Evolutionary conservation across 768 basidiomycete genomes (phyloP).

Genomic region (Boletus tomentosulus): DNA sequence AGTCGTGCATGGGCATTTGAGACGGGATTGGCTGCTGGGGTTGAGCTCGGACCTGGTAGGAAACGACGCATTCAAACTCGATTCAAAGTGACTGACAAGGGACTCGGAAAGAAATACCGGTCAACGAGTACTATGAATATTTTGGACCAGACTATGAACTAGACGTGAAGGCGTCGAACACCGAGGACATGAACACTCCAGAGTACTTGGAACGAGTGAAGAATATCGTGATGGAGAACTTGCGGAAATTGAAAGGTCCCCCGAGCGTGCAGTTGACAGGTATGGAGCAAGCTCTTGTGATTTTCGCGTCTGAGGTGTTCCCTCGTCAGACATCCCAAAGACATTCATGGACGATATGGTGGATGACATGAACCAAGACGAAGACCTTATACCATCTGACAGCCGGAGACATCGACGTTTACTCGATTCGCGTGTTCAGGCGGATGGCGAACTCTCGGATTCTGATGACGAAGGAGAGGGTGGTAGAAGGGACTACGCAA

Average conservation of each 20-base stretch:
- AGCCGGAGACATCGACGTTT: conserved; percentile 70
- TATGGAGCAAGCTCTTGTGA: conserved; percentile 30
- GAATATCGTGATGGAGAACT: conserved; percentile 85
- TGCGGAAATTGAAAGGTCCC: conserved; percentile 80
- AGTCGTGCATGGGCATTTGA: conserved; percentile 97
- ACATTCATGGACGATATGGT: conserved; percentile 80
- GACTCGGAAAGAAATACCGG: conserved; percentile 77
- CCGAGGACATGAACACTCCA: conserved; percentile 90
- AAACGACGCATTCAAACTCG: neutral
- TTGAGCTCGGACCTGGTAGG: conserved; percentile 81
- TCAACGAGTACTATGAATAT: conserved; percentile 99
- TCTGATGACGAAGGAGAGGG: conserved; percentile 98
- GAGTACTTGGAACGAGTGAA: conserved; percentile 93
- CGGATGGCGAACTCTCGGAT: conserved; percentile 88
- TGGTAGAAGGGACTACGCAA: conserved; percentile 65
- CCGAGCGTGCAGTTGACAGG: conserved; percentile 92
- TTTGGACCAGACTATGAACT: conserved; percentile 97
- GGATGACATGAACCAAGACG: conserved; percentile 78
- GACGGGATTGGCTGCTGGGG: conserved; percentile 96
- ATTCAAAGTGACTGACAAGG: conserved; percentile 3
- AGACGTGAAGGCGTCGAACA: conserved; percentile 91
- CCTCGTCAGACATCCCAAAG: conserved; percentile 68
- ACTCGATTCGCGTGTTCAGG: conserved; percentile 77
- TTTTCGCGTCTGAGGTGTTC: neutral
- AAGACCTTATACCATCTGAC: conserved; percentile 76